phyloP scores from a whole-genome alignment of 2,329 filamentous ascomycete species.

The Colletotrichum salicis region DNA sequence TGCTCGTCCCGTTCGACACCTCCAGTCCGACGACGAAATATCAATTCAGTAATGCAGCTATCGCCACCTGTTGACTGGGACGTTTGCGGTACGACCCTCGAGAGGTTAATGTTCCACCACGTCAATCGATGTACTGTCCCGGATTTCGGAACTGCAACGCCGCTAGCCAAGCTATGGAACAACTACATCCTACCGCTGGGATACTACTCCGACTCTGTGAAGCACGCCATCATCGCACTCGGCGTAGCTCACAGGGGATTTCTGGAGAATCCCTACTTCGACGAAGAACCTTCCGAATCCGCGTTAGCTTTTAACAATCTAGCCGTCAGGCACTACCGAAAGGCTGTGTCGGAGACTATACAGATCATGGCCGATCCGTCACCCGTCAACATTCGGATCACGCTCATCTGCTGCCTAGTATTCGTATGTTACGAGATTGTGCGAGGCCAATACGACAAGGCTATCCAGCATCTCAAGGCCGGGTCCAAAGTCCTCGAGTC shows the following conservation, averaged over 20 bases:
- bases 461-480: slow-evolving; percentile 9
- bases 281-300: not conserved
- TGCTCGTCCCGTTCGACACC: not conserved
- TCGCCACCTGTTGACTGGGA: slow-evolving; percentile 23
- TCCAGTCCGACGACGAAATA: not conserved
- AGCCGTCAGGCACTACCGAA: slow-evolving; percentile 20
- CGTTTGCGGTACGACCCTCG: slow-evolving; percentile 7
- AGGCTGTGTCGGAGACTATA: slow-evolving; percentile 21
- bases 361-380: slow-evolving; percentile 28
- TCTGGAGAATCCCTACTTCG: slow-evolving; percentile 12
- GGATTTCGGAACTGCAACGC: slow-evolving; percentile 19
- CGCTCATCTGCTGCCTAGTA: slow-evolving; percentile 21
- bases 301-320: slow-evolving; percentile 3
- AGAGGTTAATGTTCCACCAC: slow-evolving; percentile 29
- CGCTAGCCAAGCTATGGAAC: slow-evolving; percentile 24
- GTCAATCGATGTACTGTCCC: slow-evolving; percentile 25
- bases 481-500: slow-evolving; percentile 26
- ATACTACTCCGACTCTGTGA: slow-evolving; percentile 28
- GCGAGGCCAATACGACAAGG: slow-evolving; percentile 21
- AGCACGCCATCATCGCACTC: slow-evolving; percentile 27
- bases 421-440: slow-evolving; percentile 30
- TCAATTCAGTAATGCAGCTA: slow-evolving; percentile 12
- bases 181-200: slow-evolving; percentile 27
- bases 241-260: slow-evolving; percentile 21
- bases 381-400: slow-evolving; percentile 26